Percentiles rank a stretch among this genome's conserved stretches.
Conservation (phyloP, 139 green algal genomes). For the Closterium sp. region DNA sequence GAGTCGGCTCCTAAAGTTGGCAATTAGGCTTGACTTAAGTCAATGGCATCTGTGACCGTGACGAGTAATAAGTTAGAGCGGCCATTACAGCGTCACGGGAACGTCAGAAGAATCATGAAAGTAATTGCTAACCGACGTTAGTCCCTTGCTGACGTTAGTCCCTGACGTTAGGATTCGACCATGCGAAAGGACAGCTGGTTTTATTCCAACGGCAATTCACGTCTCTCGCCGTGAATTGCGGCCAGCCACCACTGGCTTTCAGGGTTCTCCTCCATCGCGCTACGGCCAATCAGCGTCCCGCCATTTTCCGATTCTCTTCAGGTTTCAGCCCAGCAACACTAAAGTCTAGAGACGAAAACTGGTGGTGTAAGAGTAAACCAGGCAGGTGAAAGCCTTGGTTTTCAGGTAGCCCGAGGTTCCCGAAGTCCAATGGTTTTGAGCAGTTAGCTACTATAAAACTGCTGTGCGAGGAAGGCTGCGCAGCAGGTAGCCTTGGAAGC, state of each 20-base stretch:
- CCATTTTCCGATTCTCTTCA: not conserved
- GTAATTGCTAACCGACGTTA: not conserved
- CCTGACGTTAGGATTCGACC: not conserved
- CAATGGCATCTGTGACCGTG: too few species aligned
- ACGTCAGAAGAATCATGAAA: not conserved
- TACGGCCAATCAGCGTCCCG: not conserved
- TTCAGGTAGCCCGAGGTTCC: too few species aligned
- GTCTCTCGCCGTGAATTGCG: not conserved
- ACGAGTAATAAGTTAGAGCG: not conserved
- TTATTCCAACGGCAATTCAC: too few species aligned
- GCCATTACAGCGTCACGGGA: not conserved
- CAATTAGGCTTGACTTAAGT: not conserved
- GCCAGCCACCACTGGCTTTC: not conserved
- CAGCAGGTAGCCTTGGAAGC: too few species aligned
- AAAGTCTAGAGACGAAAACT: not conserved
- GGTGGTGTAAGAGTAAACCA: too few species aligned
- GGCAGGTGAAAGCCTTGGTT: too few species aligned
- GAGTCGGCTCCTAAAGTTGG: not conserved
- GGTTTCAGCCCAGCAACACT: not conserved
- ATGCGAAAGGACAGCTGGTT: not conserved
- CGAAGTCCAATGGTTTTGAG: too few species aligned
- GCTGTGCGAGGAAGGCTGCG: too few species aligned
- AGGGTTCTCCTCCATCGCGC: not conserved
- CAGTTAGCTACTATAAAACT: too few species aligned
- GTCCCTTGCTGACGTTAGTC: not conserved